Evolutionary conservation across 2,329 filamentous ascomycete species (phyloP).

Genomic region (Paecilomyces fulvus): DNA sequence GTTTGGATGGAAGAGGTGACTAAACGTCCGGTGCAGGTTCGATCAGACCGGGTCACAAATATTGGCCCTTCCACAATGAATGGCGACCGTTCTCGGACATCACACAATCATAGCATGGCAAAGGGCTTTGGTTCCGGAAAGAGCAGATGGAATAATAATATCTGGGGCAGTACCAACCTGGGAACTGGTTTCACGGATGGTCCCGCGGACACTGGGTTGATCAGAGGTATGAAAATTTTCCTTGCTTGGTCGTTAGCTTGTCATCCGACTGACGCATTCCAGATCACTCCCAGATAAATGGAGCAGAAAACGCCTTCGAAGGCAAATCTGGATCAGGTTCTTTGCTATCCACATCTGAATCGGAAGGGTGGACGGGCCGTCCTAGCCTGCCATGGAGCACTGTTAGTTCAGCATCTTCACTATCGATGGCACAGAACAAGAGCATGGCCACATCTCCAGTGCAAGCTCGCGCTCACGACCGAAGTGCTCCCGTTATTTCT

Average conservation of each 20-base stretch:
- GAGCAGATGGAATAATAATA: slow-evolving; percentile 38
- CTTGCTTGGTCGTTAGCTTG: not conserved
- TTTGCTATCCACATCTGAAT: slow-evolving; percentile 60
- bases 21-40: slow-evolving; percentile 17
- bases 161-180: slow-evolving; percentile 45
- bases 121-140: slow-evolving; percentile 38
- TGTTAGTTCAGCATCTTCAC: slow-evolving; percentile 37
- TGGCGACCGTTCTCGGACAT: slow-evolving; percentile 25
- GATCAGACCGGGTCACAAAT: slow-evolving; percentile 29
- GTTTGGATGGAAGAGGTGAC: not conserved
- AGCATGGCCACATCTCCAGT: slow-evolving; percentile 51
- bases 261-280: not conserved
- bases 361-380: slow-evolving; percentile 51
- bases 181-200: slow-evolving; percentile 39
- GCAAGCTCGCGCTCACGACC: slow-evolving; percentile 43
- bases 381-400: slow-evolving; percentile 52
- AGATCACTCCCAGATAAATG: slow-evolving; percentile 1
- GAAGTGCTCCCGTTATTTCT: slow-evolving; percentile 27
- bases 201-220: slow-evolving; percentile 37
- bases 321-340: slow-evolving; percentile 61
- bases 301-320: slow-evolving; percentile 31
- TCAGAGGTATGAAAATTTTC: slow-evolving; percentile 37
- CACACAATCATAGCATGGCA: slow-evolving; percentile 31
- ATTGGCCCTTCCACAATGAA: slow-evolving; percentile 30
- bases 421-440: slow-evolving; percentile 36